Base-by-base conservation (phyloP, 176 grass and related monocot species). In the Coix lacrymajobi region DNA sequence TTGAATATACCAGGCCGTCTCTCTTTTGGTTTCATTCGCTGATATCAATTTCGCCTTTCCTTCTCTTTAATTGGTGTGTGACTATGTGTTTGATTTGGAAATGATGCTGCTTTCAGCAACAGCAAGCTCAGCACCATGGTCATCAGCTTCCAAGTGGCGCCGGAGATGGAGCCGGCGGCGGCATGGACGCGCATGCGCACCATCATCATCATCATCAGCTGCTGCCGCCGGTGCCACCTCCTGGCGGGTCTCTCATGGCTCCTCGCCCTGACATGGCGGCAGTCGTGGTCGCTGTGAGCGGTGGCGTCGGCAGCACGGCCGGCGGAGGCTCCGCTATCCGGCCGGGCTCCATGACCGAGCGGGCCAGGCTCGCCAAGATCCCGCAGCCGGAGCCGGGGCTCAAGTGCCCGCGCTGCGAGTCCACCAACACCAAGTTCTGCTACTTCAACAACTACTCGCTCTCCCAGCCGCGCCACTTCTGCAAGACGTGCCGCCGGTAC, bases 361-460 rank as follows among this genome's bases (percentile, higher is more conserved):
- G 84, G 7, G 92, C 95, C 9, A 84, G 95, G 76, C 66, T 97
- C 0, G 90, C 86, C 0, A 94, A 92, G 88, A 81, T 92, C 44
- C 88, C 92, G 32, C 90, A 92, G 78, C 92, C 95, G 22, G 95
- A 97, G 71, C 85, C 88, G 60, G 85, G 82, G 12, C 95, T 97
- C 80, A 97, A 94, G 86, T 97, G 94, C 64, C 94, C 94, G n/a
- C 94, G 94, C 54, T 97, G 94, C 90, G 94, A 97, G 22, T 97
- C 94, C 31, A 78, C 83, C 49, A 97, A 97, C 88, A 97, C 95
- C 88, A 97, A 97, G 86, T 97, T 97, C 39, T 97, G 95, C 86
- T 97, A 97, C 88, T 97, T 91, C 86, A 97, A 97, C 81, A 97
- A 97, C 82, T 97, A 97, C 90, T 97, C 95, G 22, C 95, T 97